phyloP scores from a whole-genome alignment of 768 basidiomycete genomes.

The Dacryopinax spathularia region DNA sequence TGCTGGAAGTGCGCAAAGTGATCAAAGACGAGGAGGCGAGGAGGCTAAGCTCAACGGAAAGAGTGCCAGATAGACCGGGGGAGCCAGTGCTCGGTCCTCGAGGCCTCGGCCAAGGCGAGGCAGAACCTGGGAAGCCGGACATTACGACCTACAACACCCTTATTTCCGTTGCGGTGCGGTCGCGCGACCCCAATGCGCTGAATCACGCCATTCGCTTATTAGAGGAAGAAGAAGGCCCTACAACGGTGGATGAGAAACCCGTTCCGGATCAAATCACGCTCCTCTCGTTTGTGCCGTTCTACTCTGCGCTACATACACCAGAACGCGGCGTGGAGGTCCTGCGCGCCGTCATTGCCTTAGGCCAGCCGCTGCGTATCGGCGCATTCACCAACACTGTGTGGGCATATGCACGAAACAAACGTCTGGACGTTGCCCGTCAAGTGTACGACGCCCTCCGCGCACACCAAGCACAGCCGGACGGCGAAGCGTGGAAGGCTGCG shows the following conservation, averaged over 20 bases:
- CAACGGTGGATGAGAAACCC: slow-evolving; percentile 27
- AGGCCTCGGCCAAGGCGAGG: not conserved
- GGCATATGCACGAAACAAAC: slow-evolving; percentile 44
- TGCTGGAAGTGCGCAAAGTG: slow-evolving; percentile 25
- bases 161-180: slow-evolving; percentile 46
- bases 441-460: slow-evolving; percentile 54
- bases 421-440: slow-evolving; percentile 39
- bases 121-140: slow-evolving; percentile 32
- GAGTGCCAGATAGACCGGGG: too few relatives aligned
- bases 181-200: slow-evolving; percentile 31
- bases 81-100: too few relatives aligned
- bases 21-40: not conserved
- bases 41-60: not conserved
- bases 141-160: slow-evolving; percentile 47
- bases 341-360: slow-evolving; percentile 36
- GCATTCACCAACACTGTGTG: slow-evolving; percentile 58
- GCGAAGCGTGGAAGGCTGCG: slow-evolving; percentile 7
- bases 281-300: slow-evolving; percentile 45
- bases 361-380: slow-evolving; percentile 42
- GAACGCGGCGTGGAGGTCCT: slow-evolving; percentile 43
- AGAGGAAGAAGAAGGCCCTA: too few relatives aligned
- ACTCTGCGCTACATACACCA: slow-evolving; percentile 34
- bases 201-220: slow-evolving; percentile 42
- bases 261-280: slow-evolving; percentile 47
- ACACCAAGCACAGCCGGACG: slow-evolving; percentile 30